Base-by-base conservation (phyloP, 495 filamentous ascomycete genomes). In the Penicillium goetzii region DNA sequence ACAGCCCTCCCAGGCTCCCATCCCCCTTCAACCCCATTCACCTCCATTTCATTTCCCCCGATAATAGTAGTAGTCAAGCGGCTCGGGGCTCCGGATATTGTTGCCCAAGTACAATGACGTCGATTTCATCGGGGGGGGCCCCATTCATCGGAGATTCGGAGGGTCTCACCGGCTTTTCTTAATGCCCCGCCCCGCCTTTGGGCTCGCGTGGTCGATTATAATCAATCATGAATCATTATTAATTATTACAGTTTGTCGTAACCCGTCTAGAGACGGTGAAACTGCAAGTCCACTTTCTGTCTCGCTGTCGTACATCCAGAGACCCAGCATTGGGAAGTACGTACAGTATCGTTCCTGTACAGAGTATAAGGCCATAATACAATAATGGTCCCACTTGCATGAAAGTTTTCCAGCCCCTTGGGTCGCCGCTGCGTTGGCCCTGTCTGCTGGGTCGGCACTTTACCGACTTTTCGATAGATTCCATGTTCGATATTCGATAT, bases 101-200 rank as follows among this genome's bases (percentile, higher is more conserved):
- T 64, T 58, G 59, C 61, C 61, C 62, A 67, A 66, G 61, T 65
- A 65, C 33, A 52, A 73, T 75, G 72, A 75, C 70, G 72, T 72
- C 63, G 72, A 43, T 14, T 15, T 21, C 10, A 21, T 17, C 38
- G 33, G 19, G 3, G n/a, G 14, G 34, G 34, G 12, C 8, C 43
- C 28, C 21, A 52, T 28, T 47, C 51, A 47, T 43, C 32, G 32
- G 32, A 47, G 23, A 36, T 38, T 43, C 32, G 32, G 32, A 47
- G 23, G 45, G 43, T 69, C 68, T 71, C 71, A 73, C 71, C 68
- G 71, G 66, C 62, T 68, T 73, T 71, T 69, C 56, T 32, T 40
- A 55, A 56, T 52, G 52, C 66, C 59, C 65, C 60, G 56, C 62
- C 59, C 68, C 63, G 56, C 66, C 63, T 57, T 58, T 59, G 26